Percentiles rank a stretch among this genome's conserved stretches.
Evolutionary conservation across 306 rosid genomes (phyloP).

Genomic region (Castanea crenata): DNA sequence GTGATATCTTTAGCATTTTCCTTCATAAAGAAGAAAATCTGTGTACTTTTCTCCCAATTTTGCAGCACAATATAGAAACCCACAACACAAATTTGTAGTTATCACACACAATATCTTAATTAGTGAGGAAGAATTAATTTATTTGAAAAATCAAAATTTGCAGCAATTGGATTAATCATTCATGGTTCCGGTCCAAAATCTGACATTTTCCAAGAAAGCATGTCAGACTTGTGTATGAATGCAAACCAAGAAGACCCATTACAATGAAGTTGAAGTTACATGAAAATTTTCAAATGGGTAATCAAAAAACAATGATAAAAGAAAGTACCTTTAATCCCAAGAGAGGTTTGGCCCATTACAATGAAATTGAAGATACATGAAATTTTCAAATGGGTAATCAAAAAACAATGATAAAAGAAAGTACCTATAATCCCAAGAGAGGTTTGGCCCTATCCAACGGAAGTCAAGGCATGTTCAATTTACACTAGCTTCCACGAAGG

Average conservation of each 20-base stretch:
- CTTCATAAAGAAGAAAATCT: no score
- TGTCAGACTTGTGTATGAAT: not conserved
- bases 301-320: not conserved
- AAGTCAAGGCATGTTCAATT: conserved; percentile 97
- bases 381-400: not conserved
- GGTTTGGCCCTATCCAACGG: conserved; percentile 96
- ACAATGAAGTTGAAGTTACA: no score
- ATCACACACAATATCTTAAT: not conserved
- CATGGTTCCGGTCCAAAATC: not conserved
- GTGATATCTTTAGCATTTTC: no score
- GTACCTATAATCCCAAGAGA: conserved; percentile 95
- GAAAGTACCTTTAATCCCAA: conserved; percentile 83
- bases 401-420: not conserved
- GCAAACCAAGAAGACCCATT: conserved; percentile 40
- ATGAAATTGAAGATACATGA: no score
- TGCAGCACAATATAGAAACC: not conserved
- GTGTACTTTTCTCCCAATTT: not conserved
- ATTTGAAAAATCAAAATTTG: not conserved
- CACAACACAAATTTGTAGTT: not conserved
- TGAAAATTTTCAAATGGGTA: not conserved
- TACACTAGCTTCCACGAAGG: conserved; percentile 97
- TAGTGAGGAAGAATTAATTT: not conserved
- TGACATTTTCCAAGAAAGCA: not conserved
- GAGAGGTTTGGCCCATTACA: conserved; percentile 74
- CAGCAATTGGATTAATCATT: not conserved